These are phyloP conservation scores for Amanita muscaria DNA, from an alignment of 768 basidiomycete genomes.

Conservation along the genomic window DNA sequence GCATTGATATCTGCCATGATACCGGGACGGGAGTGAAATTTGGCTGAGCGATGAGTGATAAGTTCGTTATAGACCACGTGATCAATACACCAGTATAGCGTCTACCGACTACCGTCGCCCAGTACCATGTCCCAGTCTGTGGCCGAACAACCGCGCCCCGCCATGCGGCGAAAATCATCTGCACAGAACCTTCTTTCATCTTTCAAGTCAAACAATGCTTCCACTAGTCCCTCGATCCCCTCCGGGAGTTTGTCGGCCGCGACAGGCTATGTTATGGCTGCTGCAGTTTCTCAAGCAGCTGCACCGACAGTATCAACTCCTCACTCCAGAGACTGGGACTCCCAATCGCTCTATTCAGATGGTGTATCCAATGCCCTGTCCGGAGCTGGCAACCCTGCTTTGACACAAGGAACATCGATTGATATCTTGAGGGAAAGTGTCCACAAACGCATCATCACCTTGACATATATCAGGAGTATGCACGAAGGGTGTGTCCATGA, in stretches of 20 bases:
- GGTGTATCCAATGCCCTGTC: slow-evolving; percentile 25
- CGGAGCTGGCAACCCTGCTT: slow-evolving; percentile 34
- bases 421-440: slow-evolving; percentile 75
- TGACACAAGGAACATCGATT: slow-evolving; percentile 59
- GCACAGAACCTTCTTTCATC: slow-evolving; percentile 76
- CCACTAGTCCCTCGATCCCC: slow-evolving; percentile 26
- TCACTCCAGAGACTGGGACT: slow-evolving; percentile 58
- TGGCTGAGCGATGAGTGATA: background rate
- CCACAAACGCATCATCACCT: slow-evolving; percentile 75
- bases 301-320: slow-evolving; percentile 36
- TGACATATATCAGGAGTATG: slow-evolving; percentile 78
- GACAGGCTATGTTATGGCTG: slow-evolving; percentile 28
- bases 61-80: background rate
- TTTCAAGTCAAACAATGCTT: slow-evolving; percentile 42
- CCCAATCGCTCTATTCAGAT: slow-evolving; percentile 54
- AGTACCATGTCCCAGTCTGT: slow-evolving; percentile 32
- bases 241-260: slow-evolving; percentile 25
- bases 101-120: background rate
- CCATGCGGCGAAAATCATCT: slow-evolving; percentile 79
- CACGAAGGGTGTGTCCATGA: slow-evolving; percentile 66
- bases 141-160: slow-evolving; percentile 35
- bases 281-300: slow-evolving; percentile 25
- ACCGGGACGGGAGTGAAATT: slow-evolving; percentile 11
- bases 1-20: slow-evolving; percentile 65
- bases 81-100: background rate